Conservation (phyloP, 1,284 basidiomycete species). For the Tilletiopsis washingtonensis region DNA sequence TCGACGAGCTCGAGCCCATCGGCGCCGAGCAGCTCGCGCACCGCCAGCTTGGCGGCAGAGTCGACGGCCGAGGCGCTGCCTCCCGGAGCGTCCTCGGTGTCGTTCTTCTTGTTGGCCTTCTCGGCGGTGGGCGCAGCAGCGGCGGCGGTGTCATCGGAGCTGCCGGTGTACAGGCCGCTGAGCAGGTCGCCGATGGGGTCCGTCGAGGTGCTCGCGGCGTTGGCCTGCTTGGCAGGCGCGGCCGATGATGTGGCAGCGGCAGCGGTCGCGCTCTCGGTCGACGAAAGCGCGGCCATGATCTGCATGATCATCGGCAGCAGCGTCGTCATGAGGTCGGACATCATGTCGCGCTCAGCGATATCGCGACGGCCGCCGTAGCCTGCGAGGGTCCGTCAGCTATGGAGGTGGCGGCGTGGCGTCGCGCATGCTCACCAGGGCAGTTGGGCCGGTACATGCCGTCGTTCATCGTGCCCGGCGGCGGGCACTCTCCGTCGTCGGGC, state of each 20-base stretch:
- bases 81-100: neutral
- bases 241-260: conserved; percentile 1
- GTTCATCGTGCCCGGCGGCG: conserved; percentile 22
- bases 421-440: too few species aligned
- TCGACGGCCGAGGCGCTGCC: conserved; percentile 15
- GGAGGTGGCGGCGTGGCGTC: too few species aligned
- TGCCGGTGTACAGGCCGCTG: too few species aligned
- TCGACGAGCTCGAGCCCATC: conserved; percentile 25
- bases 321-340: conserved; percentile 14
- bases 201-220: too few species aligned
- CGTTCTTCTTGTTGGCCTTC: conserved; percentile 42
- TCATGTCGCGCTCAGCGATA: conserved; percentile 3
- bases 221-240: too few species aligned
- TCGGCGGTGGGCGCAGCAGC: conserved; percentile 58
- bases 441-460: conserved; percentile 32
- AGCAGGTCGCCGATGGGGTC: too few species aligned
- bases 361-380: conserved; percentile 32
- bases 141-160: too few species aligned
- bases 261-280: conserved; percentile 8
- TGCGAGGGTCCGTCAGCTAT: too few species aligned
- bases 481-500: conserved; percentile 11
- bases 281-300: conserved; percentile 19
- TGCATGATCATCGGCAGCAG: conserved; percentile 26
- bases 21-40: conserved; percentile 16
- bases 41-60: conserved; percentile 18